Conservation (phyloP, 352 stramenopile genomes). For the Pythium volutum region DNA sequence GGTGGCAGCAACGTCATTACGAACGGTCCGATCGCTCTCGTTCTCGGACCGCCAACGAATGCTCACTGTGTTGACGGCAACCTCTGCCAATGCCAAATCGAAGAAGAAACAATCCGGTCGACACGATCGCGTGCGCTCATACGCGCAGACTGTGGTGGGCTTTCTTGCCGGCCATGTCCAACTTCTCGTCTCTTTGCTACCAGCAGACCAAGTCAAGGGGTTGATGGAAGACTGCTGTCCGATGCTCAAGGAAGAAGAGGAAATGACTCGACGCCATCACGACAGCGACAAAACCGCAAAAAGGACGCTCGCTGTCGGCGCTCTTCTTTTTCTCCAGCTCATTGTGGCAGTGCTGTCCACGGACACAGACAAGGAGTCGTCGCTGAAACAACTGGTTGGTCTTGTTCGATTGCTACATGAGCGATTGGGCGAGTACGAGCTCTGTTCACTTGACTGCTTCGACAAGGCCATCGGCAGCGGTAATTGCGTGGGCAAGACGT, state of each 20-base stretch:
- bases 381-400: slow-evolving; percentile 6
- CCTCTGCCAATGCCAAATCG: neutral
- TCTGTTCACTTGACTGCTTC: slow-evolving; percentile 13
- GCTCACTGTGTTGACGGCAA: neutral
- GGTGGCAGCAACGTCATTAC: slow-evolving; percentile 3
- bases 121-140: slow-evolving; percentile 39
- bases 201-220: neutral
- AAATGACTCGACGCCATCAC: slow-evolving; percentile 30
- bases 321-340: slow-evolving; percentile 50
- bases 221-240: slow-evolving; percentile 32
- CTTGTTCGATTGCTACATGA: slow-evolving; percentile 20
- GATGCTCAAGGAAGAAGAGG: slow-evolving; percentile 74
- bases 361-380: neutral
- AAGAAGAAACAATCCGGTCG: slow-evolving; percentile 50
- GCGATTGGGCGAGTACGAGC: slow-evolving; percentile 20
- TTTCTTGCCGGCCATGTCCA: slow-evolving; percentile 3
- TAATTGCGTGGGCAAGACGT: slow-evolving; percentile 8
- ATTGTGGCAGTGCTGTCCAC: slow-evolving; percentile 18
- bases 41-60: slow-evolving; percentile 7
- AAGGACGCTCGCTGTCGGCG: slow-evolving; percentile 47
- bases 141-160: slow-evolving; percentile 38
- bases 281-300: slow-evolving; percentile 38
- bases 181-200: neutral
- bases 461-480: slow-evolving; percentile 7
- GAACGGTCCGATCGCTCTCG: slow-evolving; percentile 12